Evolutionary conservation across 192 early-diverging fungal species (phyloP), one percentile per base, ranked within the genome.

Genomic region (Podila verticillata): DNA sequence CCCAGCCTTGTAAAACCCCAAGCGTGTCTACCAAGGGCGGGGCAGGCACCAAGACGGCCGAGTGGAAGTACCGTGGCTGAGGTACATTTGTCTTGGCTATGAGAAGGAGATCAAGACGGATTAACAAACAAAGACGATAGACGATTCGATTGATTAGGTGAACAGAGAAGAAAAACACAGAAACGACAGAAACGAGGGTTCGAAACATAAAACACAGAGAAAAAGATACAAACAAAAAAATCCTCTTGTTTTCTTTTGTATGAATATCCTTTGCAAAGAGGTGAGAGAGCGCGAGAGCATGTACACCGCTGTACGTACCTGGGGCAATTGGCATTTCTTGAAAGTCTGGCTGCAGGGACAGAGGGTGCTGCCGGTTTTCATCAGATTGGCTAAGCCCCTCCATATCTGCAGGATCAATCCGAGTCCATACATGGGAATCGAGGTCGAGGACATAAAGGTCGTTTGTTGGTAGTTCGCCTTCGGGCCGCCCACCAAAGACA

Each of bases 401-500:
- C 3, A 15, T 10, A 15, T 44, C 24, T 54, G 51, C 20, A 54
- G 51, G 51, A 54, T 82, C 62, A 70, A 90, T 69, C 10, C 87
- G 87, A 12, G 54, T 63, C 92, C 92, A 93, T 13, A 84, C 70
- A 19, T 86, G 85, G 9, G 82, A 87, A 48, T 84, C 75, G 39
- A 93, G 81, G 59, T 92, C 83, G 66, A 91, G 89, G 20, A 89
- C 78, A 68, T 89, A 93, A 24, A 92, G 73, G 65, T 89, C 84
- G 72, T 91, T 91, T 15, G 91, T 89, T 47, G 87, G 87, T 85
- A 84, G 74, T 57, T 84, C 84, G 39, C 89, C 87, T n/a, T 88
- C 79, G 4, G 87, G 77, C 3, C 91, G 88, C 12, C 92, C 92
- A 49, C 88, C 92, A 86, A 93, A 93, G 12, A 93, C 87, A 64